Base-by-base conservation (phyloP, 305 asterid genomes). In the Fraxinus sp. region DNA sequence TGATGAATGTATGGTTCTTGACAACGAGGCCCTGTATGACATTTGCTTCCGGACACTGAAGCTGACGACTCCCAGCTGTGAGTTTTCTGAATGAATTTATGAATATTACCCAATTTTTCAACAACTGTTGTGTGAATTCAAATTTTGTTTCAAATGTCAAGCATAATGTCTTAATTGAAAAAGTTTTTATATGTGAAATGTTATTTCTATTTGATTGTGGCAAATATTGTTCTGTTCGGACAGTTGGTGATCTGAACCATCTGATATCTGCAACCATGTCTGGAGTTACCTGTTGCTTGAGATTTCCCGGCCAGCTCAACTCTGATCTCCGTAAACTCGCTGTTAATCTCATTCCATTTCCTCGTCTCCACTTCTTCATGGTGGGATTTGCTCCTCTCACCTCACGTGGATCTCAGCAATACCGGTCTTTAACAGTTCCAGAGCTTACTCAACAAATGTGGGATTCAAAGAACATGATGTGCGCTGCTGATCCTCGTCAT, bases 31-130 rank as follows among this genome's bases (percentile, higher is more conserved):
- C 0, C 88, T 87, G 37, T 87, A 87, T 0, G 90, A 87, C 78
- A 87, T 87, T 18, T 87, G 90, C 79, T 87, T 87, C 88, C 55
- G 88, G 52, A 87, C 90, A 0, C 88, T 87, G 0, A 87, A 87
- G 68, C 88, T 87, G 81, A 87, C 90, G 0, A 87, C 90, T 30
- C 90, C 90, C 35, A 87, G 90, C 85, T 87, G 90, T 87, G 83
- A 80, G 88, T 71, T 77, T 57, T 37, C 36, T 26, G 13, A 26
- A 11, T 24, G 13, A 26, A 11, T 24, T 66, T 8, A 66, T 22
- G 35, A 64, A 20, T 24, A 64, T 64, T 8, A 64, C 78, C 11
- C 6, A 9, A 2, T 30, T 71, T 30, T 71, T 46, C 6, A 6
- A 52, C 64, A 5, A 52, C 9, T 52, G 24, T 52, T 16, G 22